Base-by-base conservation (phyloP, 345 rosid species). In the Microcos paniculata region DNA sequence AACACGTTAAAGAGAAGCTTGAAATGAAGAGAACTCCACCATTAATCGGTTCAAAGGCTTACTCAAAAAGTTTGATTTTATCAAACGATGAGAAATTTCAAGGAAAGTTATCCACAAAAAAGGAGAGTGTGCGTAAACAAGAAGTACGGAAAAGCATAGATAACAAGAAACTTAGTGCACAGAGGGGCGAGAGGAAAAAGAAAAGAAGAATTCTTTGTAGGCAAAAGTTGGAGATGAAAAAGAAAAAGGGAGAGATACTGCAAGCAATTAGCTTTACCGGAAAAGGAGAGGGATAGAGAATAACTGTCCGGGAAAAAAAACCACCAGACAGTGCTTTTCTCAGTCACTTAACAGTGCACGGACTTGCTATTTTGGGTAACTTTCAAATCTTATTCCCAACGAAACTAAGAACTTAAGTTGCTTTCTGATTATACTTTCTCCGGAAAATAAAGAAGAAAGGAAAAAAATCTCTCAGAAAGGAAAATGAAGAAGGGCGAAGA, bases 41-140 rank as follows among this genome's bases (percentile, higher is more conserved):
- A 65, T 59, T 64, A 62, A 21, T 63, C 21, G 16, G 75, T 55
- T 35, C 70, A 71, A 69, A 56, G 10, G 71, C 48, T 28, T 19
- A 52, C 55, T 45, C 21, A 59, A 73, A 72, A 72, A 35, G 40
- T 72, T 33, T 19, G n/a, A 76, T 72, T 33, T 19, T 24, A 76
- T 72, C 38, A 76, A 82, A 79, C 21, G 79, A 70, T 55, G 76
- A 81, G 81, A 82, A 80, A 81, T 82, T 87, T 84, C 87, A 83
- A 78, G 81, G 81, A 84, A 89, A 86, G 88, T 57, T 45, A 15
- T 48, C 56, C 71, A 24, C 2, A 57, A 62, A 71, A 55, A 26
- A 26, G 42, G n/a, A 35, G 61, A 40, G 28, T 5, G 73, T 30
- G 43, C 23, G 46, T 48, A 46, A 26, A 51, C 61, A 8, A 28